Conservation (phyloP, 306 rosid species). For the Herpetospermum pedunculosum region DNA sequence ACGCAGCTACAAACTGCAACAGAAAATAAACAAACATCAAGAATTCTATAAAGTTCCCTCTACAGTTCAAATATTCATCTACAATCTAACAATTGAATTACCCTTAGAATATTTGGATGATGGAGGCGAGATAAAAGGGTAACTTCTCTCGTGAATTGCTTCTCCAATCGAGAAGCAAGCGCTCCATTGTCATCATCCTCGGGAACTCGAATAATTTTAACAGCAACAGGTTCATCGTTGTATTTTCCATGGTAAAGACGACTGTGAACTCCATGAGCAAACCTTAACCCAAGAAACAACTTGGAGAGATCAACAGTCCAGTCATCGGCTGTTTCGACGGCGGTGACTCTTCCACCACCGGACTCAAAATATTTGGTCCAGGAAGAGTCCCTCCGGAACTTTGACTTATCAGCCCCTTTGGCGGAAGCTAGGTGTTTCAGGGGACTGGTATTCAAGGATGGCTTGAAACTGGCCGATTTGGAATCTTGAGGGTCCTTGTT, state of each 20-base stretch:
- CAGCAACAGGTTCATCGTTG: conserved; percentile 63
- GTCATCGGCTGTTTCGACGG: conserved; percentile 65
- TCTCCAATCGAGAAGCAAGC: conserved; percentile 59
- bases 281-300: conserved; percentile 68
- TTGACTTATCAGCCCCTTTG: conserved; percentile 33
- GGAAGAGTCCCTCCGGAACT: conserved; percentile 38
- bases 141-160: conserved; percentile 69
- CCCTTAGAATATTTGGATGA: conserved; percentile 77
- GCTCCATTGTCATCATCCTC: conserved; percentile 66
- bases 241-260: conserved; percentile 85
- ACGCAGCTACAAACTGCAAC: conserved; percentile 72
- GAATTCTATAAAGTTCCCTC: neutral
- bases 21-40: conserved; percentile 19
- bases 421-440: conserved; percentile 25
- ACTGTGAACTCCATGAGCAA: conserved; percentile 98
- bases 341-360: conserved; percentile 58
- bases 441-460: conserved; percentile 30
- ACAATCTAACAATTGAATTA: conserved; percentile 6
- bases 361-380: conserved; percentile 71
- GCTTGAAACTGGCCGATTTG: conserved; percentile 2
- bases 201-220: conserved; percentile 62
- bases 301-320: conserved; percentile 67
- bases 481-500: conserved; percentile 26
- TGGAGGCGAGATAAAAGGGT: conserved; percentile 67
- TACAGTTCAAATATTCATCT: neutral